Evolutionary conservation across 164 flowering plant genomes (phyloP).

Genomic region (Platanus orientalis): DNA sequence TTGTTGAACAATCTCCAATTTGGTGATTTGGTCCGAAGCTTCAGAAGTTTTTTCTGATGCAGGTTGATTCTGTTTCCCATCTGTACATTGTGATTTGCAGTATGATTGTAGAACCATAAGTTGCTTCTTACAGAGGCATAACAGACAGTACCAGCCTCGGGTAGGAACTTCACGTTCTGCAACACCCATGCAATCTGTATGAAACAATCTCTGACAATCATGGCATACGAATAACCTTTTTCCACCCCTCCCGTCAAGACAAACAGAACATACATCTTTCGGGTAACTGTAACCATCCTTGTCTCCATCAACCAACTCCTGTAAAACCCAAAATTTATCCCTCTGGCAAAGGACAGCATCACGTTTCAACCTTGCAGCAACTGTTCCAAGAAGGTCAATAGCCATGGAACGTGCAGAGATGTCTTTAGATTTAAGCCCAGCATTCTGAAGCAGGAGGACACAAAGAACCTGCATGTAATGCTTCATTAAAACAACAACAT

Average conservation of each 20-base stretch:
- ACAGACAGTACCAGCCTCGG: slow-evolving; percentile 56
- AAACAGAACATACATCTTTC: slow-evolving; percentile 62
- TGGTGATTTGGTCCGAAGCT: slow-evolving; percentile 34
- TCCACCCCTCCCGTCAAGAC: slow-evolving; percentile 54
- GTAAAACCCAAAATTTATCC: slow-evolving; percentile 72
- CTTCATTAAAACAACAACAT: slow-evolving; percentile 21
- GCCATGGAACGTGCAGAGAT: slow-evolving; percentile 77
- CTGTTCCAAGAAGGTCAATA: slow-evolving; percentile 87
- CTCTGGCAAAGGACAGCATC: slow-evolving; percentile 58
- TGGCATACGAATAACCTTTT: slow-evolving; percentile 49
- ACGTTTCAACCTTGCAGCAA: slow-evolving; percentile 88
- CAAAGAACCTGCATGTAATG: slow-evolving; percentile 79
- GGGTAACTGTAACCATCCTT: slow-evolving; percentile 25
- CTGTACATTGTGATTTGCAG: slow-evolving; percentile 54
- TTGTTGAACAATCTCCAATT: slow-evolving; percentile 76
- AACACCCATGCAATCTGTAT: slow-evolving; percentile 77
- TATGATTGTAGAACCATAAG: slow-evolving; percentile 63
- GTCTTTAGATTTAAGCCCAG: slow-evolving; percentile 92
- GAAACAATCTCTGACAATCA: slow-evolving; percentile 74
- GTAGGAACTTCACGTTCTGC: slow-evolving; percentile 48
- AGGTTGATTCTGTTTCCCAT: slow-evolving; percentile 18
- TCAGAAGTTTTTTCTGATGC: slow-evolving; percentile 27
- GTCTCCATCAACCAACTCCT: slow-evolving; percentile 44
- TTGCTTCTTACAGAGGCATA: slow-evolving; percentile 77
- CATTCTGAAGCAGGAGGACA: slow-evolving; percentile 91